A percentile compares a stretch with the other conserved stretches of the same genome.
These are phyloP conservation scores for Dendrocalamus sinicus DNA, from an alignment of 176 grass and related monocot species.

Conservation along the genomic window DNA sequence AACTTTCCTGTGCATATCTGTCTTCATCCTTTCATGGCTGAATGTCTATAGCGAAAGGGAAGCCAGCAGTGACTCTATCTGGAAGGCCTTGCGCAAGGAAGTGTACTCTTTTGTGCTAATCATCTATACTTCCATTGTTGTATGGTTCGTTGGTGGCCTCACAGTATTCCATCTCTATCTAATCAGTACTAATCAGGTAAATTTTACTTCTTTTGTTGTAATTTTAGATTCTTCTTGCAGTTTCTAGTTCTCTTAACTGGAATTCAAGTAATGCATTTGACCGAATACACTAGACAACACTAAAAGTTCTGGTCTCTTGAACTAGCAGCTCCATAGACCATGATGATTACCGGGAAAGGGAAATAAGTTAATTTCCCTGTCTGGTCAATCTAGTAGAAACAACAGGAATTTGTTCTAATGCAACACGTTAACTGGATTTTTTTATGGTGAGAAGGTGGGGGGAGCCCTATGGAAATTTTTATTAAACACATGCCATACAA, in stretches of 20 bases:
- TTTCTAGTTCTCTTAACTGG: not conserved
- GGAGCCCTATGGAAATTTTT: not conserved
- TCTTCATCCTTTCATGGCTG: constrained; percentile 65
- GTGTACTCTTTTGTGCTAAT: constrained; percentile 63
- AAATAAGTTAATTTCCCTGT: not conserved
- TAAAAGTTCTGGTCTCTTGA: not conserved
- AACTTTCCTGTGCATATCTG: constrained; percentile 62
- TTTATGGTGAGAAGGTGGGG: no score
- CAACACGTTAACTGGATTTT: no score
- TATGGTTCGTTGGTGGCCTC: constrained; percentile 81
- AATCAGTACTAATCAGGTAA: constrained; percentile 73
- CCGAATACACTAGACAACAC: not conserved
- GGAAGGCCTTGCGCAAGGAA: constrained; percentile 54
- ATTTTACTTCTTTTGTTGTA: constrained; percentile 15
- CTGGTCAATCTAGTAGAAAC: not conserved
- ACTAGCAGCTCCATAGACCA: constrained; percentile 17
- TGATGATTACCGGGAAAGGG: not conserved
- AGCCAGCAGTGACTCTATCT: constrained; percentile 36
- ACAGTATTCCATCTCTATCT: constrained; percentile 74
- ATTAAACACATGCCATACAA: not conserved
- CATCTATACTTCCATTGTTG: constrained; percentile 62
- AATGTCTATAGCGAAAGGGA: constrained; percentile 51
- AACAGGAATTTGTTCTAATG: not conserved
- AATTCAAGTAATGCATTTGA: not conserved
- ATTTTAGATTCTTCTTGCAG: not conserved